Conservation (phyloP, 805 yeast genomes). For the Saccharomycopsis microspora region DNA sequence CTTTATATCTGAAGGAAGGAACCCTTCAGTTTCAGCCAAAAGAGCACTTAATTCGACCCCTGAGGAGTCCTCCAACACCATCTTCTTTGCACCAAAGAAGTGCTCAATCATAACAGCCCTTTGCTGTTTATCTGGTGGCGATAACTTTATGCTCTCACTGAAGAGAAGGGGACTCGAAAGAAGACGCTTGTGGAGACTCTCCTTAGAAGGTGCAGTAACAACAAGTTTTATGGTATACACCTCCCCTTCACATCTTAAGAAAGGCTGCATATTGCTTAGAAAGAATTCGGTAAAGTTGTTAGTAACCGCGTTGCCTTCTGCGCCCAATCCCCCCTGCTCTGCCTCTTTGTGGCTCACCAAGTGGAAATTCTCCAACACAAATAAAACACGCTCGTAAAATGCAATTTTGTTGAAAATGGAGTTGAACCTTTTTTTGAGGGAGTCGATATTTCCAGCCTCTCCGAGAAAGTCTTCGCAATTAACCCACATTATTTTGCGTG, state of each 20-base stretch:
- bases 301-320: conserved; percentile 26
- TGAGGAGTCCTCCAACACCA: conserved; percentile 25
- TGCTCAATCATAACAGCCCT: conserved; percentile 37
- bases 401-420: conserved; percentile 32
- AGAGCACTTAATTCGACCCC: conserved; percentile 31
- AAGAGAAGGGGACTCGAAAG: conserved; percentile 54
- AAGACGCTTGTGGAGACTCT: conserved; percentile 47
- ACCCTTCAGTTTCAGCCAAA: conserved; percentile 76
- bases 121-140: conserved; percentile 57
- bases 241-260: conserved; percentile 8
- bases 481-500: conserved; percentile 37
- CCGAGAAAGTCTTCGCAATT: conserved; percentile 44
- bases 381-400: conserved; percentile 71
- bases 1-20: conserved; percentile 71
- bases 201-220: conserved; percentile 53
- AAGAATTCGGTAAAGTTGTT: conserved; percentile 57
- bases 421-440: conserved; percentile 32
- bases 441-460: conserved; percentile 32
- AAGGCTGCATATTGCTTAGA: neutral
- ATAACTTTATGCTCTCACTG: conserved; percentile 48
- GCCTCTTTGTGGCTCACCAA: conserved; percentile 56
- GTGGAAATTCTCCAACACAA: conserved; percentile 73
- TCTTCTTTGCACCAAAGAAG: conserved; percentile 26
- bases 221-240: conserved; percentile 38
- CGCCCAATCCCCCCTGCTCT: conserved; percentile 23